phyloP scores from a whole-genome alignment of 345 rosid species.

The Melaleuca quinquenervia region DNA sequence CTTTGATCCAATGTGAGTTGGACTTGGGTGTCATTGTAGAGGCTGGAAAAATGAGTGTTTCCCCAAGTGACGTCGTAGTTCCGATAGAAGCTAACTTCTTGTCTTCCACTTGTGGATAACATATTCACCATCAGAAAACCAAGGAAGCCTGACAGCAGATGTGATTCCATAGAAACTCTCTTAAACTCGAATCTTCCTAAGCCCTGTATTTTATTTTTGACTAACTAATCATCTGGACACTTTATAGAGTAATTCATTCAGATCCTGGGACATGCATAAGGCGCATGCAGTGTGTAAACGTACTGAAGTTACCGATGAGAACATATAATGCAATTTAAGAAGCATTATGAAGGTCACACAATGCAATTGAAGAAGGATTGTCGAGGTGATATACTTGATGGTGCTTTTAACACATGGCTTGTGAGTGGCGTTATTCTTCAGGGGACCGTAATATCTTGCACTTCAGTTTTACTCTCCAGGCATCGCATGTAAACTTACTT shows the following conservation, averaged over 20 bases:
- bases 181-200: background rate
- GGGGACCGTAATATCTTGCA: background rate
- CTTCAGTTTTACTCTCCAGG: background rate
- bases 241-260: background rate
- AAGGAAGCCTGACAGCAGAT: background rate
- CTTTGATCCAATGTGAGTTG: background rate
- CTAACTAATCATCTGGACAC: background rate
- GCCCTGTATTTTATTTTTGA: background rate
- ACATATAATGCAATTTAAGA: background rate
- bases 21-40: background rate
- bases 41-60: background rate
- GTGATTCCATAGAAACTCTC: background rate
- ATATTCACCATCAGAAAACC: background rate
- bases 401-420: background rate
- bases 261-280: background rate
- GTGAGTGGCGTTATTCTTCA: background rate
- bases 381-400: background rate
- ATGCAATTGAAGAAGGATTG: background rate
- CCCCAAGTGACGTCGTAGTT: background rate
- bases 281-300: background rate
- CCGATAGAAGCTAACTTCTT: background rate
- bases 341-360: background rate
- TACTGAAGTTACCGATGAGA: background rate
- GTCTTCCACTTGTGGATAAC: background rate
- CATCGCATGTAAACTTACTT: background rate